These are phyloP conservation scores for Lupinus albus DNA, from an alignment of 306 rosid species.

Conservation along the genomic window DNA sequence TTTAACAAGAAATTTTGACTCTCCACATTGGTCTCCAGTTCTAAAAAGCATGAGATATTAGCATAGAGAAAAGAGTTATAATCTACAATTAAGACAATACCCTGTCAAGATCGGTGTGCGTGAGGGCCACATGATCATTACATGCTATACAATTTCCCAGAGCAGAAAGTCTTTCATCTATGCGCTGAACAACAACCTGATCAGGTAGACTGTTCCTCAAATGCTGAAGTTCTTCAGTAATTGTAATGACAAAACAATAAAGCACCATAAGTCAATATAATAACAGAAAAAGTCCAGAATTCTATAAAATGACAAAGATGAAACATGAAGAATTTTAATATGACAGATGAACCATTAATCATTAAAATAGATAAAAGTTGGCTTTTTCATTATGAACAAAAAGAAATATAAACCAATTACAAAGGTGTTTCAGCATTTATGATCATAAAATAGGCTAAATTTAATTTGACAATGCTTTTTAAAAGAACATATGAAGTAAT, in stretches of 20 bases:
- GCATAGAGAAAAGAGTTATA: neutral
- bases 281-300: neutral
- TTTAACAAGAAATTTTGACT: constrained; percentile 18
- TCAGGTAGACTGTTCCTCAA: constrained; percentile 85
- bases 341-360: constrained; percentile 1
- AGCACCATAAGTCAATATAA: constrained; percentile 20
- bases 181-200: constrained; percentile 77
- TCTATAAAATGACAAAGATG: neutral
- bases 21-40: constrained; percentile 10
- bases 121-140: constrained; percentile 86
- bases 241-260: constrained; percentile 20
- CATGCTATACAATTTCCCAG: constrained; percentile 82
- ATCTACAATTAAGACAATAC: constrained; percentile 40
- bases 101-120: constrained; percentile 83
- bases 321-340: neutral
- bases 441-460: constrained; percentile 21
- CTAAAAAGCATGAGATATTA: neutral
- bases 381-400: neutral
- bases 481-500: neutral
- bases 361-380: constrained; percentile 2
- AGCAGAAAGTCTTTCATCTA: constrained; percentile 77
- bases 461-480: constrained; percentile 17
- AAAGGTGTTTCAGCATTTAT: neutral
- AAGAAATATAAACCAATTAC: neutral
- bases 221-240: constrained; percentile 77